Base-by-base conservation (phyloP, 106 monocot species). In the Narthecium ossifragum region DNA sequence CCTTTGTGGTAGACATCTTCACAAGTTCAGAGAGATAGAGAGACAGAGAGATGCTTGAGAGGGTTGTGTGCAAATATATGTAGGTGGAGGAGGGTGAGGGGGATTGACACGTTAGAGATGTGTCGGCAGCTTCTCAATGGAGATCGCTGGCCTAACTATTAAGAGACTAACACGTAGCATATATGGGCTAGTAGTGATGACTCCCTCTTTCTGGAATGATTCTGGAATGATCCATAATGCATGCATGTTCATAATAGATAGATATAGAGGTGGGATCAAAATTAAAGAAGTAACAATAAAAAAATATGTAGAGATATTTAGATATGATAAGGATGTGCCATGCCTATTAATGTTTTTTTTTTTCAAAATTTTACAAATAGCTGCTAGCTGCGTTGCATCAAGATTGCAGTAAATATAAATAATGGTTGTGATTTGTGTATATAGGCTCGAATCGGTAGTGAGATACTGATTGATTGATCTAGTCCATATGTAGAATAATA, bases 1-100 rank as follows among this genome's bases (percentile, higher is more conserved):
- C 51, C 51, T 51, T 22, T 24, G 51, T 24, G 25, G 3, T 51
- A 24, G 51, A 51, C 51, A 51, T 51, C 51, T 51, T 24, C 15
- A 12, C 5, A 24, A 6, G 26, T 24, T 18, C 2, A 5, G 6
- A 26, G 6, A 8, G 51, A 26, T 2, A 8, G 18, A 51, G 6
- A 51, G 26, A 8, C 5, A 22, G 26, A 51, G 18, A 8, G 18
- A 51, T 6, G 13, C 6, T 5, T 24, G 21, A 24, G 6, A 51
- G 21, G 18, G 6, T 26, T 4, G 25, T 15, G 20, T 51, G 6
- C 4, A 18, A 24, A 13, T 25, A 18, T 5, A 51, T 24, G 22
- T 4, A 24, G 51, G 6, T 24, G 51, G 26, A 5, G 8, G 18
- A 51, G 8, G 22, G 3, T 8, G 4, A 12, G 25, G 7, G 51